Evolutionary conservation across 768 basidiomycete genomes (phyloP).

Genomic region (Lyophyllum atratum): DNA sequence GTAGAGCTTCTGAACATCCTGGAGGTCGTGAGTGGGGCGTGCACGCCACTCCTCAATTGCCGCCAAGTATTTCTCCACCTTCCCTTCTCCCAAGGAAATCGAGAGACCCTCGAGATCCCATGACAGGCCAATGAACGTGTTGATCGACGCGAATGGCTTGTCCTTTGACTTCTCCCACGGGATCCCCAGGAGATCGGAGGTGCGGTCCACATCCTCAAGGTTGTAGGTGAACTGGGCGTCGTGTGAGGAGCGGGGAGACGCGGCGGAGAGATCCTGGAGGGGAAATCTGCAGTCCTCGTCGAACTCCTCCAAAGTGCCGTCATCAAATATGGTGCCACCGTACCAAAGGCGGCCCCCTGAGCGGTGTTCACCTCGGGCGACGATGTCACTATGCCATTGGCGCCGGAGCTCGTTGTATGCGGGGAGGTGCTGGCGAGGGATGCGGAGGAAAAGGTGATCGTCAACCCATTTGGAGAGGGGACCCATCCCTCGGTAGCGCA

Average conservation of each 20-base stretch:
- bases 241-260: constrained; percentile 10
- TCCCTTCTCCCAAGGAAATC: background rate
- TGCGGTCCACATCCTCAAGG: constrained; percentile 28
- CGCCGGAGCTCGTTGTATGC: constrained; percentile 12
- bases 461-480: constrained; percentile 24
- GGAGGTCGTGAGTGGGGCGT: constrained; percentile 15
- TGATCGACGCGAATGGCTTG: background rate
- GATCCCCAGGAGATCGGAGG: constrained; percentile 17
- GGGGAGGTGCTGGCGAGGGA: constrained; percentile 16
- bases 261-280: constrained; percentile 19
- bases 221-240: constrained; percentile 19
- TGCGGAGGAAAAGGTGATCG: constrained; percentile 22
- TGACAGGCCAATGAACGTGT: background rate
- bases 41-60: constrained; percentile 23
- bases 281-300: constrained; percentile 23
- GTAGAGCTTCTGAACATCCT: constrained; percentile 28
- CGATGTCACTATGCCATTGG: constrained; percentile 12
- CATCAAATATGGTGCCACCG: constrained; percentile 12
- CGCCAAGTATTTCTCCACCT: background rate
- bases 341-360: constrained; percentile 19
- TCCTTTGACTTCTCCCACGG: constrained; percentile 8
- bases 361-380: background rate
- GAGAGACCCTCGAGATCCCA: constrained; percentile 3
- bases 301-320: constrained; percentile 26
- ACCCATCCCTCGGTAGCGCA: constrained; percentile 14